Conservation (phyloP, 805 yeast species). For the Kuraishia cidri region DNA sequence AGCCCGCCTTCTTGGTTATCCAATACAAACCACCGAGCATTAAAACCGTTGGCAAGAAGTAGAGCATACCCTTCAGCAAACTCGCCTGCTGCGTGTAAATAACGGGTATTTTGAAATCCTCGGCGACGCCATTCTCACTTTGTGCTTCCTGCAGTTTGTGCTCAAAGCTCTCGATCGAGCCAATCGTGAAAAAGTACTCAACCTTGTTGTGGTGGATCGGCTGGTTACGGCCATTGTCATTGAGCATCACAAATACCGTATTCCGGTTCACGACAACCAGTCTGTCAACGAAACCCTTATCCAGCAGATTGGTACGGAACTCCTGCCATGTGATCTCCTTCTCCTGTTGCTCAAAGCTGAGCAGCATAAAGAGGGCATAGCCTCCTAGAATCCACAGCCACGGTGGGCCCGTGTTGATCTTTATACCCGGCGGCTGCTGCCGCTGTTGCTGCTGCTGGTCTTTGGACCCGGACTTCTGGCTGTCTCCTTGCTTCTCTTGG, state of each 20-base stretch:
- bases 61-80: constrained; percentile 50
- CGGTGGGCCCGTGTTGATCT: too few species aligned
- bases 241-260: constrained; percentile 56
- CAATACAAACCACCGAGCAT: constrained; percentile 86
- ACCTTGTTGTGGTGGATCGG: constrained; percentile 19
- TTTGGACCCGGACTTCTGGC: too few species aligned
- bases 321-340: constrained; percentile 80
- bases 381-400: too few species aligned
- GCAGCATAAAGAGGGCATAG: too few species aligned
- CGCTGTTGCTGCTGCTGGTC: too few species aligned
- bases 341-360: neutral
- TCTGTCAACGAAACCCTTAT: constrained; percentile 67
- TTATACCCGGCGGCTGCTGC: too few species aligned
- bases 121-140: constrained; percentile 46
- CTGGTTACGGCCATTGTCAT: constrained; percentile 17
- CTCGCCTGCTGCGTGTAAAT: constrained; percentile 68
- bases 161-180: constrained; percentile 86
- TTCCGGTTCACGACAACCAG: constrained; percentile 71
- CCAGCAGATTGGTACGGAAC: constrained; percentile 66
- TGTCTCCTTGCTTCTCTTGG: too few species aligned
- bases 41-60: constrained; percentile 81
- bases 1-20: constrained; percentile 47
- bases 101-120: constrained; percentile 70
- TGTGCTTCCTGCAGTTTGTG: constrained; percentile 70
- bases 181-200: constrained; percentile 62